phyloP scores from a whole-genome alignment of 2,329 filamentous ascomycete genomes.

The Cercospora berteroae region DNA sequence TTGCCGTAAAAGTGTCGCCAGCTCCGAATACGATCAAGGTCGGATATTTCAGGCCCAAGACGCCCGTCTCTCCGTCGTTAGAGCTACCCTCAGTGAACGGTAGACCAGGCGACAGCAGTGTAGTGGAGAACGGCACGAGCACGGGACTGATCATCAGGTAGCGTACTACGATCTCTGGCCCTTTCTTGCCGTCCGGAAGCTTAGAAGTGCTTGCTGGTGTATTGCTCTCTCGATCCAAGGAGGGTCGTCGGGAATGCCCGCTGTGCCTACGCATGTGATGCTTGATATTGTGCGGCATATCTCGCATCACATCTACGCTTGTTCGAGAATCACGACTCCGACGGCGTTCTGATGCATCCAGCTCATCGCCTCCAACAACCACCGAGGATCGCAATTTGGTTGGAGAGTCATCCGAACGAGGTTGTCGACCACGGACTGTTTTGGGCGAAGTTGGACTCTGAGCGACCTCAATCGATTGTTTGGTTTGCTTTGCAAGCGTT shows the following conservation, averaged over 20 bases:
- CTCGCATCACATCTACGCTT: constrained; percentile 39
- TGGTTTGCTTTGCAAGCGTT: constrained; percentile 65
- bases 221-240: neutral
- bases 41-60: constrained; percentile 55
- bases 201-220: neutral
- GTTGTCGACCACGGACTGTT: neutral
- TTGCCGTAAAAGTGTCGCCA: constrained; percentile 69
- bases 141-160: constrained; percentile 52
- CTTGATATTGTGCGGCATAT: constrained; percentile 39
- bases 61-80: constrained; percentile 32
- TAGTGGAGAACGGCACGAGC: constrained; percentile 44
- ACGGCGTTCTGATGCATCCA: constrained; percentile 40
- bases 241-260: constrained; percentile 7
- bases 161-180: constrained; percentile 22
- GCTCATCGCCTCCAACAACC: constrained; percentile 50
- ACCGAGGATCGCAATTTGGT: constrained; percentile 1
- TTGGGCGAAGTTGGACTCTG: neutral
- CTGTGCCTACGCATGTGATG: constrained; percentile 30
- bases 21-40: constrained; percentile 74
- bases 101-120: constrained; percentile 31
- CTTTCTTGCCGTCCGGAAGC: constrained; percentile 9
- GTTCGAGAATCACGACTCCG: constrained; percentile 44
- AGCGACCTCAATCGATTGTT: constrained; percentile 35
- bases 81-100: constrained; percentile 26
- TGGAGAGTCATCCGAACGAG: neutral